Evolutionary conservation across 768 basidiomycete species (phyloP).

Genomic region (Sporobolomyces phaffii): DNA sequence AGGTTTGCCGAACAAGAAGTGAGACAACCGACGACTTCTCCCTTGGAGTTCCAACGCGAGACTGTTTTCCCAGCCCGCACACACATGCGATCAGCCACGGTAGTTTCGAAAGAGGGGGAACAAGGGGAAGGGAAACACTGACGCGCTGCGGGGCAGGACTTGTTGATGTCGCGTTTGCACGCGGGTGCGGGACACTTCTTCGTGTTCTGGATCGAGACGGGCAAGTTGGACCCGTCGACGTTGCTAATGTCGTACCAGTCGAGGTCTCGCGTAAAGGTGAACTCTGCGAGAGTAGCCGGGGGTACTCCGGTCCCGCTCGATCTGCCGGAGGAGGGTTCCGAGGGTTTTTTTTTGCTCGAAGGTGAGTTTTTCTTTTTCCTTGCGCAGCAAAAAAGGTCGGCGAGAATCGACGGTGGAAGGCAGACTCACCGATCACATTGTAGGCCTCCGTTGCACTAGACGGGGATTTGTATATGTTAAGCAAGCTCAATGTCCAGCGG

Average conservation of each 20-base stretch:
- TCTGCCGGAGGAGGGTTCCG: too few relatives aligned
- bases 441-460: constrained; percentile 24
- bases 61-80: not conserved
- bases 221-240: constrained; percentile 37
- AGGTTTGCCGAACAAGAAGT: constrained; percentile 37
- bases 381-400: too few relatives aligned
- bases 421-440: constrained; percentile 8
- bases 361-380: too few relatives aligned
- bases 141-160: constrained; percentile 17
- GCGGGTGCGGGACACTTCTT: constrained; percentile 8
- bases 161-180: constrained; percentile 10
- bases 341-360: too few relatives aligned
- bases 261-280: not conserved
- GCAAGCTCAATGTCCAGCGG: not conserved
- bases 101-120: not conserved
- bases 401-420: not conserved
- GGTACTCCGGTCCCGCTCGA: constrained; percentile 46
- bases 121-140: not conserved
- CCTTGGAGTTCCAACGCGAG: constrained; percentile 17
- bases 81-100: too few relatives aligned
- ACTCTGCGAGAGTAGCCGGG: constrained; percentile 37
- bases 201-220: constrained; percentile 17
- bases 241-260: constrained; percentile 22
- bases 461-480: not conserved
- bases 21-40: constrained; percentile 40